These are phyloP conservation scores for Claviceps pazoutovae DNA, from an alignment of 2,329 filamentous ascomycete species.

Conservation along the genomic window DNA sequence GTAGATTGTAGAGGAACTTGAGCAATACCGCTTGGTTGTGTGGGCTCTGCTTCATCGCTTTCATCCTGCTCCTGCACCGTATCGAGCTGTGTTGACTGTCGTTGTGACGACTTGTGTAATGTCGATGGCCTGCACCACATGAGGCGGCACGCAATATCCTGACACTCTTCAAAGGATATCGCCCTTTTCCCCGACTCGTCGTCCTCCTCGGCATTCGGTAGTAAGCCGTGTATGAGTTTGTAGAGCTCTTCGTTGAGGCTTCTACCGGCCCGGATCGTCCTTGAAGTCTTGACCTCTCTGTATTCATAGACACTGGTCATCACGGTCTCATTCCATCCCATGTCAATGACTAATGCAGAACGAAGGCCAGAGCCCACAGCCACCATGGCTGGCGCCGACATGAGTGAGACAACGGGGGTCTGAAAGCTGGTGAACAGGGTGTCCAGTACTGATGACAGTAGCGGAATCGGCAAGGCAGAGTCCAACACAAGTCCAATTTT, in stretches of 20 bases:
- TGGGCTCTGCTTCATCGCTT: slow-evolving; percentile 25
- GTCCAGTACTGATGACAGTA: slow-evolving; percentile 63
- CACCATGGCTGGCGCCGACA: slow-evolving; percentile 63
- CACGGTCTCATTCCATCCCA: slow-evolving; percentile 84
- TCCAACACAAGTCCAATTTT: slow-evolving; percentile 64
- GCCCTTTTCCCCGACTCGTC: slow-evolving; percentile 20
- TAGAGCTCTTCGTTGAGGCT: slow-evolving; percentile 56
- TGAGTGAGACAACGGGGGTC: slow-evolving; percentile 63
- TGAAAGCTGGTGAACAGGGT: slow-evolving; percentile 73
- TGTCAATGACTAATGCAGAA: slow-evolving; percentile 73
- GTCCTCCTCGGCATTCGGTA: slow-evolving; percentile 15
- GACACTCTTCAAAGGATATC: slow-evolving; percentile 63
- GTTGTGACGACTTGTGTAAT: slow-evolving; percentile 16
- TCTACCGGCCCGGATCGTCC: slow-evolving; percentile 63
- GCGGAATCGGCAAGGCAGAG: slow-evolving; percentile 59
- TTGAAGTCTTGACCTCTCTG: slow-evolving; percentile 57
- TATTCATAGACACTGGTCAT: slow-evolving; percentile 85
- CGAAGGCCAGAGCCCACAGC: slow-evolving; percentile 69
- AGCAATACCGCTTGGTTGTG: slow-evolving; percentile 15
- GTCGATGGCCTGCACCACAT: slow-evolving; percentile 52
- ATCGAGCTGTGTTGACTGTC: slow-evolving; percentile 24
- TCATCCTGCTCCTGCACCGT: slow-evolving; percentile 48
- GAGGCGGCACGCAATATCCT: slow-evolving; percentile 62
- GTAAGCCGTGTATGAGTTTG: slow-evolving; percentile 35
- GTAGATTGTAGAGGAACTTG: slow-evolving; percentile 34